Base-by-base conservation (phyloP, 306 rosid species). In the Castanospermum australe region DNA sequence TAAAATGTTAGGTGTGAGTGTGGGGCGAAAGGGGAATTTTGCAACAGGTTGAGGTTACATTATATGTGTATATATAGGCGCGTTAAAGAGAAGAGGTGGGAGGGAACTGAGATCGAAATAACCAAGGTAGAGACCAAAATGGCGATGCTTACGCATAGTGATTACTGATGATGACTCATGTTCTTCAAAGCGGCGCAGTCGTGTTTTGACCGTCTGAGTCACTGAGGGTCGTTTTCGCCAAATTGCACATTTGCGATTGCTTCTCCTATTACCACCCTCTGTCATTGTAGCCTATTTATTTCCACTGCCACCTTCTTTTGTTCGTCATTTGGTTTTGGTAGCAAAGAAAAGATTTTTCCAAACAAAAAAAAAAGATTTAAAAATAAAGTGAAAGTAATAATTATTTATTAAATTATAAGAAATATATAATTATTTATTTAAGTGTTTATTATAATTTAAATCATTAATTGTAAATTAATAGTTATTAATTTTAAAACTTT, bases 131-230 rank as follows among this genome's bases (percentile, higher is more conserved):
- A 59, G 71, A 50, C 15, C 48, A 59, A 36, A 68, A 42, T 24
- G 25, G 54, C 2, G 6, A 6, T 10, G 17, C 0, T 17, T 8
- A 62, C 86, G 79, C 70, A 71, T 39, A 60, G 5, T 8, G 11
- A 41, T 6, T 17, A 1, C 47, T 38, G 39, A 4, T 18, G 0
- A 28, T n/a, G n/a, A 4, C n/a, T n/a, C n/a, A 10, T 12, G 15
- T 48, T 36, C 15, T 28, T 25, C 12, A 22, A 80, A 81, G 73
- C 73, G 83, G 87, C 87, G 87, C 83, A 13, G 56, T 70, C 64
- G 30, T 13, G 73, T 39, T 42, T 83, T 83, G 84, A 83, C 84
- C 64, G n/a, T 28, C 51, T 3, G 2, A 9, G 38, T 75, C 77
- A 6, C 17, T 35, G 35, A 24, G 44, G 21, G 1, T 63, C 64